Evolutionary conservation across 345 rosid genomes (phyloP), one percentile per base, ranked within the genome.

Genomic region (Lumnitzera littorea): DNA sequence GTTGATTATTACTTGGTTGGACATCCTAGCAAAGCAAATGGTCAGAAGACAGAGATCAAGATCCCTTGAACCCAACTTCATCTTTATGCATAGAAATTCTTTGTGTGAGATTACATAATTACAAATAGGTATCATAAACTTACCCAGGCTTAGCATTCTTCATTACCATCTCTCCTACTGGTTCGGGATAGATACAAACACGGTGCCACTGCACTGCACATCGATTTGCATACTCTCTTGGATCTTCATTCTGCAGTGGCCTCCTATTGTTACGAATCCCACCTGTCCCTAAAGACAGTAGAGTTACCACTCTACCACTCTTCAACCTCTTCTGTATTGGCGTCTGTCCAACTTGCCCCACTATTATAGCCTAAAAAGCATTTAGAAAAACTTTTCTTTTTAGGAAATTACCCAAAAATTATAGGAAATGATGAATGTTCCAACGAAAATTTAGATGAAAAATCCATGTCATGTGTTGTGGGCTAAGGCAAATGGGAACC

Each of bases 161-260:
- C 80, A 83, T 71, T 60, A 76, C 86, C 63, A 76, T 52, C 16
- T 52, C 74, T 16, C 87, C 97, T 67, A 94, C 56, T 1, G 70
- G 64, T 56, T 79, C 80, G 5, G 79, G 84, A 74, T 90, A 90
- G 62, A 94, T 80, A 2, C 84, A 70, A 50, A 94, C 89, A 15
- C 96, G 96, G 57, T 94, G 99, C 97, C 99, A 94, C 79, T 90
- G 99, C 66, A 94, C 84, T 2, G 76, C 56, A 56, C 78, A 66
- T 0, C 86, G 67, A 67, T 78, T 87, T 2, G 95, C 95, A 75
- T 80, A 86, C 55, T 86, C 95, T 36, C 61, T 75, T 0, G 96
- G 97, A 3, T 86, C 86, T 75, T 88, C 97, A 53, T 80, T 83
- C 61, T 76, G 80, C 54, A 83, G 41, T 0, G 95, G 96, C 76